A percentile compares a stretch with the other conserved stretches of the same genome.
Evolutionary conservation across 306 rosid genomes (phyloP).

Genomic region (Alnus glutinosa): DNA sequence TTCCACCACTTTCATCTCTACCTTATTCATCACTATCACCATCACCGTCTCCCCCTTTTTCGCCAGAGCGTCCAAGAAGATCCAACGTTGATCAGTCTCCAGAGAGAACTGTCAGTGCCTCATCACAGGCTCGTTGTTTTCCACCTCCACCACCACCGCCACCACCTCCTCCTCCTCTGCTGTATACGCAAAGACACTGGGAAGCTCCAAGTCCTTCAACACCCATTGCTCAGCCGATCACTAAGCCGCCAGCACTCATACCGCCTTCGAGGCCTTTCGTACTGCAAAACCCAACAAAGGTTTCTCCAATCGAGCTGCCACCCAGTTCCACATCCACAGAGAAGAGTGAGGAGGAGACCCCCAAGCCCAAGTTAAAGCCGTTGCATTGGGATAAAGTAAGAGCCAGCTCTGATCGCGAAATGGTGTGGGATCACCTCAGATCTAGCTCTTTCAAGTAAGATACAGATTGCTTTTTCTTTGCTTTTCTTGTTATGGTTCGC

Average conservation of each 20-base stretch:
- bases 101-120: background rate
- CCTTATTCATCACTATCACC: constrained; percentile 4
- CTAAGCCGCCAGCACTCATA: constrained; percentile 37
- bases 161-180: constrained; percentile 29
- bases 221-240: constrained; percentile 35
- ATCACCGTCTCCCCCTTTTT: constrained; percentile 19
- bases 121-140: constrained; percentile 19
- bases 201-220: constrained; percentile 32
- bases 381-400: constrained; percentile 99
- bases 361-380: constrained; percentile 85
- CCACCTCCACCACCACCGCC: constrained; percentile 31
- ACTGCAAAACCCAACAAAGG: constrained; percentile 25
- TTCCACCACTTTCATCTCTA: constrained; percentile 28
- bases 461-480: background rate
- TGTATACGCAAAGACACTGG: constrained; percentile 19
- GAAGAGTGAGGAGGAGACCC: constrained; percentile 52
- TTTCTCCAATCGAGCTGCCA: constrained; percentile 73
- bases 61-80: constrained; percentile 32
- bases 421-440: constrained; percentile 99
- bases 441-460: constrained; percentile 92
- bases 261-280: constrained; percentile 53
- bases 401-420: constrained; percentile 93
- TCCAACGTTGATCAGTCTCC: constrained; percentile 19
- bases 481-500: constrained; percentile 8
- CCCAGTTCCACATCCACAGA: constrained; percentile 37